Evolutionary conservation across 169 alveolate genomes (phyloP), one percentile per base, ranked within the genome.

Genomic region (Cryptosporidium parvum): DNA sequence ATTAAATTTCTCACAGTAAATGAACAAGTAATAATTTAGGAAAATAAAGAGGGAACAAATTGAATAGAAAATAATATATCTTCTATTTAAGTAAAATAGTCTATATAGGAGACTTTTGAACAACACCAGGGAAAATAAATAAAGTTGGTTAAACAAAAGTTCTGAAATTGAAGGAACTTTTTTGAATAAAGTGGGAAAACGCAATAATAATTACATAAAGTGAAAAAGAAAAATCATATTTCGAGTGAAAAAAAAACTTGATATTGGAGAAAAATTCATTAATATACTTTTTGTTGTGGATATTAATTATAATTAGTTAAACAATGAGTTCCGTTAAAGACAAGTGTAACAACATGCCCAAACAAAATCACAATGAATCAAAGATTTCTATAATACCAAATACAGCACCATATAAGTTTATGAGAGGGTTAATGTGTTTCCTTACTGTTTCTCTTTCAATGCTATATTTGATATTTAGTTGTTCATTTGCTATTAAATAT

Each of bases 401-500:
- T 33, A 80, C 73, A 18, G 42, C 75, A 33, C 44, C 70, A 12
- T 80, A 80, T 48, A 80, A 80, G 29, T 21, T 80, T 61, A 21
- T 80, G 65, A 80, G 89, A 80, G 89, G 80, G 10, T 39, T 80
- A 3, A 80, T 80, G 37, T 80, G 89, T 42, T 80, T 80, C 26
- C 14, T 67, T 1, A 31, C 44, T 3, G 56, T 80, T 10, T 65
- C 75, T 2, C 69, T 80, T 18, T 80, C 89, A 42, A 62, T 80
- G 52, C 29, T 65, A 80, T 80, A 80, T 31, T 21, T 80, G 53
- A 39, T 80, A 26, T 80, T 80, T 29, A 65, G 89, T 23, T 80
- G 89, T 44, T 80, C 75, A 16, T 80, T 59, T 80, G 75, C 89
- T 5, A 45, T 80, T 21, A 67, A 80, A 80, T 80, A 80, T 58